These are phyloP conservation scores for Breynia disticha DNA, from an alignment of 441 rosid species.

Conservation along the genomic window DNA sequence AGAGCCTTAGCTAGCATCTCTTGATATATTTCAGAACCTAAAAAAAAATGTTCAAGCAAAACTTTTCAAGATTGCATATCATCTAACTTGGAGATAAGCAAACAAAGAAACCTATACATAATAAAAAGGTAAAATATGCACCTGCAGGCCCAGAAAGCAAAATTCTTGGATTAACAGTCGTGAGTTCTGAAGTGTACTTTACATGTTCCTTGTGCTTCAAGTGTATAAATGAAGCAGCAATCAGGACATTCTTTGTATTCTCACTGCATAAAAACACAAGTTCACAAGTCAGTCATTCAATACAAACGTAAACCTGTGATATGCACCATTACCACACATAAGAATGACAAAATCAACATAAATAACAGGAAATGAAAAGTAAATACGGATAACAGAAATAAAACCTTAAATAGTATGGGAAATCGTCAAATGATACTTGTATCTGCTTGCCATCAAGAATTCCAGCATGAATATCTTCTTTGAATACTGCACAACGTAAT, in stretches of 20 bases:
- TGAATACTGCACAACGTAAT: slow-evolving; percentile 43
- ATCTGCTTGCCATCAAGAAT: slow-evolving; percentile 57
- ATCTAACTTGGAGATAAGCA: neutral
- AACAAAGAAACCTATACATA: too few species aligned
- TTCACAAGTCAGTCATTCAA: slow-evolving; percentile 8
- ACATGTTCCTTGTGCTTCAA: slow-evolving; percentile 63
- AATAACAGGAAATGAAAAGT: slow-evolving; percentile 1
- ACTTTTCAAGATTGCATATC: too few species aligned
- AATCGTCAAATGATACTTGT: slow-evolving; percentile 68
- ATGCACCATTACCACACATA: neutral
- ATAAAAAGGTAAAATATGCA: slow-evolving; percentile 14
- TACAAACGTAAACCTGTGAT: neutral
- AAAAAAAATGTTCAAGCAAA: slow-evolving; percentile 16
- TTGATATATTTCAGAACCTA: slow-evolving; percentile 91
- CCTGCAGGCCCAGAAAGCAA: slow-evolving; percentile 96
- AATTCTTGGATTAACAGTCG: slow-evolving; percentile 70
- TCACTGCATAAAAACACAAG: slow-evolving; percentile 35
- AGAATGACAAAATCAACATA: neutral
- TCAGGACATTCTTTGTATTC: slow-evolving; percentile 68
- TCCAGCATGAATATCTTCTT: slow-evolving; percentile 47
- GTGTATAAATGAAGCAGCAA: slow-evolving; percentile 74
- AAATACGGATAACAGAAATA: slow-evolving; percentile 1
- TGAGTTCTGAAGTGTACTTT: slow-evolving; percentile 60
- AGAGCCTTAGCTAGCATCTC: slow-evolving; percentile 91
- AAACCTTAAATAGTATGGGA: slow-evolving; percentile 83